Evolutionary conservation across 148 eudicot genomes (phyloP).

Genomic region (Drosera capensis): DNA sequence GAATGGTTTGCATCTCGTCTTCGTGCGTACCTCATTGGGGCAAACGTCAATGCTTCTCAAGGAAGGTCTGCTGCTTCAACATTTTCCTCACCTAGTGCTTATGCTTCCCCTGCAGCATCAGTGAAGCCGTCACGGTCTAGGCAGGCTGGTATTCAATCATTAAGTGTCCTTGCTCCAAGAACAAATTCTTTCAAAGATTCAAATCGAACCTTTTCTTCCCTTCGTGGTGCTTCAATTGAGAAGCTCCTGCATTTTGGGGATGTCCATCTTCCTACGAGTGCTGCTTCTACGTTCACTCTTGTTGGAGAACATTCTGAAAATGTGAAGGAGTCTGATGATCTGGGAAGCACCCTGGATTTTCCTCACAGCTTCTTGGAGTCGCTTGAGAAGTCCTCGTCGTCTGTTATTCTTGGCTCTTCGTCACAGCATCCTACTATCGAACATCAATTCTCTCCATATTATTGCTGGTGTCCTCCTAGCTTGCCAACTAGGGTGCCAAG

Average conservation of each 20-base stretch:
- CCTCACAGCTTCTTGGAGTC: constrained; percentile 30
- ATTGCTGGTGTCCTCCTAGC: constrained; percentile 89
- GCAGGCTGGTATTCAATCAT: constrained; percentile 26
- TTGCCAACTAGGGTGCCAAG: constrained; percentile 24
- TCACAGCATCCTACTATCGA: constrained; percentile 29
- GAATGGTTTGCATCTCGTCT: constrained; percentile 62
- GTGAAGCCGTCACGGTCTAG: constrained; percentile 30
- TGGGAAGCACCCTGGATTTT: constrained; percentile 9
- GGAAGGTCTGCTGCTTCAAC: constrained; percentile 12
- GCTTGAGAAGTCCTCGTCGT: constrained; percentile 20
- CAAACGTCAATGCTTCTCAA: constrained; percentile 20
- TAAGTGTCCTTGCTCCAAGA: constrained; percentile 57
- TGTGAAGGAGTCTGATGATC: constrained; percentile 17
- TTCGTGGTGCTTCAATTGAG: constrained; percentile 36
- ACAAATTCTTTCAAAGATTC: constrained; percentile 55
- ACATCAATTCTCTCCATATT: constrained; percentile 55
- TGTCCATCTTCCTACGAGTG: constrained; percentile 14
- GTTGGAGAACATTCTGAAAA: constrained; percentile 14
- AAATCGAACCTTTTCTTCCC: constrained; percentile 23
- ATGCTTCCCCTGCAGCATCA: constrained; percentile 16
- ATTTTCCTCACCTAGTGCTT: constrained; percentile 7
- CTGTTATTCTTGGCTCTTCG: constrained; percentile 16
- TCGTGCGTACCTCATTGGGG: constrained; percentile 47
- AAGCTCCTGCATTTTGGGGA: constrained; percentile 44
- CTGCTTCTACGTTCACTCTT: constrained; percentile 5